These are phyloP conservation scores for Infundibulicybe gibba DNA, from an alignment of 768 basidiomycete species.

Conservation along the genomic window DNA sequence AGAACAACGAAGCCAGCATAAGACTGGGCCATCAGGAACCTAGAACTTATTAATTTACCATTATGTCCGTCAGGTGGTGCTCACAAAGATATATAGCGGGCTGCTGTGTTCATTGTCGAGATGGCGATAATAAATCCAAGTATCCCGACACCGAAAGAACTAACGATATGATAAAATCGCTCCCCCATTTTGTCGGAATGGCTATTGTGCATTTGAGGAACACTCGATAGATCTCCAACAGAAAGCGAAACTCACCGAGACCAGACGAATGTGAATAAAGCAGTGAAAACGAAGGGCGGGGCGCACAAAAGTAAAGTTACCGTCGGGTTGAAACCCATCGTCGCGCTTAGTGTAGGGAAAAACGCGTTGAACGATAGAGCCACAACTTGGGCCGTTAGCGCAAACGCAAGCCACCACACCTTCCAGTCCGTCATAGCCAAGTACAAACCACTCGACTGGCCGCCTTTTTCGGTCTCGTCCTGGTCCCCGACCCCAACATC, in stretches of 20 bases:
- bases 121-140: conserved; percentile 74
- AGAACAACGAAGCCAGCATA: conserved; percentile 70
- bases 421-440: conserved; percentile 76
- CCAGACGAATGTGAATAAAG: conserved; percentile 50
- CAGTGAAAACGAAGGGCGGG: conserved; percentile 75
- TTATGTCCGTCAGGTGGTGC: conserved; percentile 12
- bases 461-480: conserved; percentile 33
- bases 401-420: conserved; percentile 77
- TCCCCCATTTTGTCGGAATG: conserved; percentile 77
- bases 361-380: conserved; percentile 76
- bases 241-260: conserved; percentile 36
- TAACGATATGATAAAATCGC: conserved; percentile 66
- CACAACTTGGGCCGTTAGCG: conserved; percentile 56
- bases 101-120: conserved; percentile 62
- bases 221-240: background rate
- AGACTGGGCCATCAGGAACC: conserved; percentile 76
- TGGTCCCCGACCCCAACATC: conserved; percentile 55
- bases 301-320: conserved; percentile 74
- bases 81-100: conserved; percentile 70
- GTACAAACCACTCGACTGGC: conserved; percentile 43
- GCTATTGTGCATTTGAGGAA: conserved; percentile 25
- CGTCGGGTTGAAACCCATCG: conserved; percentile 64
- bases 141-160: conserved; percentile 58
- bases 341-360: conserved; percentile 74
- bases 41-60: conserved; percentile 12